Conservation (phyloP, 768 basidiomycete species). For the Podaxis sp. region DNA sequence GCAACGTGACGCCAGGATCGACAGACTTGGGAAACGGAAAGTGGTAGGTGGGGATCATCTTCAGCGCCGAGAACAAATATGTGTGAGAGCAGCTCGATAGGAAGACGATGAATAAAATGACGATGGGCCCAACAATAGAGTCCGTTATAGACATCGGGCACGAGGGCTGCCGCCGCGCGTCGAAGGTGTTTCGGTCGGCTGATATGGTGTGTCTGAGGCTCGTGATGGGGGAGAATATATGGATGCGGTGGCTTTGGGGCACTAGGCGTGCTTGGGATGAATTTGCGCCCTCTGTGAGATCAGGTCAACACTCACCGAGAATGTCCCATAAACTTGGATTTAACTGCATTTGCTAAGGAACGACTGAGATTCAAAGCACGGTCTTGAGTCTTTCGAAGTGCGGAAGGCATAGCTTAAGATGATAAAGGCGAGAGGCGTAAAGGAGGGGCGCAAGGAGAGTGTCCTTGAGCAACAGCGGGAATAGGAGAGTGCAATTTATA, state of each 20-base stretch:
- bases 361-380: conserved; percentile 46
- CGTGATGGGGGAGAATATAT: background rate
- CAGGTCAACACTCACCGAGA: conserved; percentile 7
- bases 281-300: background rate
- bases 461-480: conserved; percentile 11
- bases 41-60: conserved; percentile 53
- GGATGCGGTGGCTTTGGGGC: conserved; percentile 1
- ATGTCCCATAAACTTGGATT: conserved; percentile 25
- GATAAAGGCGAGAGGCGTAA: conserved; percentile 12
- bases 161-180: conserved; percentile 25
- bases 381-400: conserved; percentile 46
- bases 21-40: conserved; percentile 70
- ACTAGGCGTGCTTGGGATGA: background rate
- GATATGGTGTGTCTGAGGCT: conserved; percentile 22
- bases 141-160: conserved; percentile 10
- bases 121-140: conserved; percentile 18
- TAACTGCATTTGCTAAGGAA: conserved; percentile 48
- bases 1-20: conserved; percentile 60
- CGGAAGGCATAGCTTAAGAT: conserved; percentile 27
- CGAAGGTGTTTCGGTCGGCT: conserved; percentile 36
- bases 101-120: conserved; percentile 58
- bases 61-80: conserved; percentile 62
- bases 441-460: conserved; percentile 18
- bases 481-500: conserved; percentile 6
- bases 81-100: conserved; percentile 60